Base-by-base conservation (phyloP, 106 monocot genomes). In the Amphibolis antarctica region DNA sequence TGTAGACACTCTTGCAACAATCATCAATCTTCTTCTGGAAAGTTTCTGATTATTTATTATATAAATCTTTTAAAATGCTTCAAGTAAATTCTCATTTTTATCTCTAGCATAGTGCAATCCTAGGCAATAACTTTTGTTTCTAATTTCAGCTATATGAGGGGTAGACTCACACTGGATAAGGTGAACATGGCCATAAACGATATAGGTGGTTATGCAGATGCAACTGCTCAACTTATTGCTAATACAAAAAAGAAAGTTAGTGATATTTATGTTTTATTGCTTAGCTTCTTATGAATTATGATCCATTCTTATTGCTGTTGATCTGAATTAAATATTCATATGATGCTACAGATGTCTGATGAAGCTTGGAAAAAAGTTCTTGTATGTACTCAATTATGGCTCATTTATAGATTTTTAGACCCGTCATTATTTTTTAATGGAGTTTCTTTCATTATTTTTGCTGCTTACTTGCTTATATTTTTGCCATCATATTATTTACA, bases 131-230 rank as follows among this genome's bases (percentile, higher is more conserved):
- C 7, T 36, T 36, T 36, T 36, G 6, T 20, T 60, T 0, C 1
- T 46, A 28, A 50, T 48, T 77, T 2, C 54, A 94, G 94, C 36
- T 94, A 94, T 79, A 94, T 94, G 94, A 78, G 86, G 64, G 89
- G 89, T 47, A 86, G 89, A 65, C 79, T 96, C 27, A 89, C 89
- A 55, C 26, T 84, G 10, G 86, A 96, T 21, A 96, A 96, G 78
- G 73, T 96, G 58, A 96, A 96, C 62, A 82, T 90, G 68, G 94
- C 94, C 26, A 78, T 96, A 28, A 90, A 84, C 73, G 89, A 90
- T 44, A 69, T 96, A 48, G 89, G 82, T 56, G 59, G 78, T 51
- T 74, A 86, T 75, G 94, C 94, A 64, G 86, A 96, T 82, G 59
- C 82, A 24, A 86, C 79, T 73, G 71, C 72, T 24, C 84, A 81